Evolutionary conservation across 371 early-diverging fungal genomes (phyloP), one percentile per base, ranked within the genome.

Genomic region (Apophysomyces variabilis): DNA sequence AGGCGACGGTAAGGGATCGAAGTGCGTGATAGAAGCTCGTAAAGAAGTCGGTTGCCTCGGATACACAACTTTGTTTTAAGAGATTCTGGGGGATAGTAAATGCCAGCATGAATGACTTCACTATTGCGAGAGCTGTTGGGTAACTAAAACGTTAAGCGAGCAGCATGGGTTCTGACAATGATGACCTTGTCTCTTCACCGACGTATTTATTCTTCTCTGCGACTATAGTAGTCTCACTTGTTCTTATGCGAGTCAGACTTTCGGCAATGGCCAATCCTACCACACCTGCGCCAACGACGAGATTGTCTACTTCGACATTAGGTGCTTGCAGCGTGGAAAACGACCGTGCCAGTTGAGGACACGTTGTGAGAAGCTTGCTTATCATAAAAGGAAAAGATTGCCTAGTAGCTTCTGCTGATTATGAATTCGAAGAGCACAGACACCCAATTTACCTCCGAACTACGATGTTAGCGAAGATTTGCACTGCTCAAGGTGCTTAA

Each of bases 41-140:
- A 95, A 14, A 96, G 70, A 62, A 88, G 69, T 0, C 76, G 65
- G 38, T 89, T 92, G 45, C 96, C 96, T 7, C 86, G 80, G 38
- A 95, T 89, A 70, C 96, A 96, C 8, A 96, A 79, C 38, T 64
- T 66, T 4, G 94, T 93, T 68, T 94, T 95, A 41, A 95, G 75
- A 58, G 91, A 92, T 61, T 87, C 78, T 11, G 66, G 66, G 3
- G 95, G 93, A 60, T 96, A 96, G 77, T 95, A 95, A 8, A 96
- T 79, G 0, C 96, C 96, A 7, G 93, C 95, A 69, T 96, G 96
- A 68, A 96, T 96, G 11, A 96, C 95, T 67, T 95, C 93, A 66
- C 93, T 93, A 81, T 96, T 96, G 18, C 96, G 79, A n/a, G 96
- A 89, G 69, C 93, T 90, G 63, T 8, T 4, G 58, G 61, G 39